Evolutionary conservation across 306 rosid species (phyloP).

Genomic region (Luffa aegyptiaca): DNA sequence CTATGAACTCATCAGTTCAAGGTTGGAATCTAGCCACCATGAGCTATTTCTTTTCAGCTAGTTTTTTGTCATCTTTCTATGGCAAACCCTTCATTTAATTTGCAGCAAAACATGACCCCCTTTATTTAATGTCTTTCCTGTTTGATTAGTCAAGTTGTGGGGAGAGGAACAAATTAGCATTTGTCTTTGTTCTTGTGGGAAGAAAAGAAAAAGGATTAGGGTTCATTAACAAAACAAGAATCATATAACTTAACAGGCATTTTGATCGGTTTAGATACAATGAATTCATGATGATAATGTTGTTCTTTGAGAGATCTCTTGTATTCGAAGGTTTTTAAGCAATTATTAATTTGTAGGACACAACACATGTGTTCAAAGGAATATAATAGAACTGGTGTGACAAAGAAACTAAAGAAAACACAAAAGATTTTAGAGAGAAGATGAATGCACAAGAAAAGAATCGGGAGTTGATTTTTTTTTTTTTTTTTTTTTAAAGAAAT

Average conservation of each 20-base stretch:
- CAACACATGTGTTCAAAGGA: not conserved
- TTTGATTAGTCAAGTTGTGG: not conserved
- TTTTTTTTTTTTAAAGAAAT: not conserved
- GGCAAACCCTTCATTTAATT: not conserved
- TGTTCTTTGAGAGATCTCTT: not conserved
- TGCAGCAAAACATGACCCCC: not conserved
- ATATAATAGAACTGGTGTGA: not conserved
- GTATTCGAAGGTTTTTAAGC: not conserved
- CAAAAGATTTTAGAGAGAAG: not conserved
- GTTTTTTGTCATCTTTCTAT: conserved; percentile 2
- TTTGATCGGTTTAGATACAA: not conserved
- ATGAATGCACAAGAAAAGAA: not conserved
- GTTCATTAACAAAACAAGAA: not conserved
- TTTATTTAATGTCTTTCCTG: not conserved
- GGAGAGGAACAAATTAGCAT: not conserved
- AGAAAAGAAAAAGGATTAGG: not conserved
- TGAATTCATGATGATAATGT: not conserved
- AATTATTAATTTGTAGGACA: not conserved
- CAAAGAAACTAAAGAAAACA: not conserved
- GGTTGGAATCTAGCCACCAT: not conserved
- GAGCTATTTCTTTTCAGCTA: not conserved
- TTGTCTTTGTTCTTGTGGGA: not conserved
- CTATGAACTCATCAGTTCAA: not conserved
- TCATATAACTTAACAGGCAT: not conserved
- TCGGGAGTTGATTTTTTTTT: not conserved